Conservation (phyloP, 306 rosid species). For the Cucumis hystrix region DNA sequence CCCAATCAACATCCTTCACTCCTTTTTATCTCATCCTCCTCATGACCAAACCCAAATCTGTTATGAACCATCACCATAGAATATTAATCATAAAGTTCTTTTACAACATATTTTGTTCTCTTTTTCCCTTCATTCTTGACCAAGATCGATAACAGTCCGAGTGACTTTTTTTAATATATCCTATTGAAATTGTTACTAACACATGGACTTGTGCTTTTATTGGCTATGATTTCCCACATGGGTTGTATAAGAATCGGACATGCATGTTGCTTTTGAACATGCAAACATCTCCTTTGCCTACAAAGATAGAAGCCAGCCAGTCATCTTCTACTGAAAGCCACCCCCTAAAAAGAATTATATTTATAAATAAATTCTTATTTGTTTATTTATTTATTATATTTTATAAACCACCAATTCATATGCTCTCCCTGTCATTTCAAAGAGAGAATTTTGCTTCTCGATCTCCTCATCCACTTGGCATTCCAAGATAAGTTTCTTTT, state of each 20-base stretch:
- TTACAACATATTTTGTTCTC: background rate
- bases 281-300: slow-evolving; percentile 1
- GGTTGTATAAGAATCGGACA: slow-evolving; percentile 5
- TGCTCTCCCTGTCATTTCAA: slow-evolving; percentile 3
- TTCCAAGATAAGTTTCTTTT: slow-evolving; percentile 37
- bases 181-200: slow-evolving; percentile 3
- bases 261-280: slow-evolving; percentile 10
- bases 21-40: background rate
- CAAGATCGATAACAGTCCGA: background rate
- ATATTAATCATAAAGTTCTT: background rate
- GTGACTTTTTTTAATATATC: background rate
- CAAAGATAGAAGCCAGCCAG: slow-evolving; percentile 4
- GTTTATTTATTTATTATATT: background rate
- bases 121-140: background rate
- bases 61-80: background rate
- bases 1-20: slow-evolving; percentile 1
- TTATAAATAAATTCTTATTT: background rate
- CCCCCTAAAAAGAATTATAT: background rate
- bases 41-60: background rate
- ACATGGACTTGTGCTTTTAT: slow-evolving; percentile 15
- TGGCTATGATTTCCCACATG: slow-evolving; percentile 30
- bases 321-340: slow-evolving; percentile 1
- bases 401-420: slow-evolving; percentile 2
- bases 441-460: slow-evolving; percentile 16
- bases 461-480: slow-evolving; percentile 32